phyloP scores from a whole-genome alignment of 495 filamentous ascomycete species.

The Durotheca rogersii region DNA sequence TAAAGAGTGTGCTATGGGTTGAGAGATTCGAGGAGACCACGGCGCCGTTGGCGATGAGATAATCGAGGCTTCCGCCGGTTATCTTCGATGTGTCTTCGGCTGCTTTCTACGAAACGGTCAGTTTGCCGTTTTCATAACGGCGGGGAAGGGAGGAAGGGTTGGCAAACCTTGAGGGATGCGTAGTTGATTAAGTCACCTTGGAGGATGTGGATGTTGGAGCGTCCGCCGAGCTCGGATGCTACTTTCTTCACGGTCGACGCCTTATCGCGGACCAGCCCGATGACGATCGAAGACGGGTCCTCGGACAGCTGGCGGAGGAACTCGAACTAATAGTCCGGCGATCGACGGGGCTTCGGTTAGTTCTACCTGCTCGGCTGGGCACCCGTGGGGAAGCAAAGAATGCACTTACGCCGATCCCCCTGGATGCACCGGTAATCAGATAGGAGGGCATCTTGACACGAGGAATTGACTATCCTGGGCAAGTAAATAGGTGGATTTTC shows the following conservation, averaged over 20 bases:
- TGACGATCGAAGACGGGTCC: conserved; percentile 32
- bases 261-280: conserved; percentile 43
- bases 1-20: conserved; percentile 10
- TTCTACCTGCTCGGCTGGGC: no score
- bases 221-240: conserved; percentile 34
- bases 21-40: conserved; percentile 13
- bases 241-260: conserved; percentile 35
- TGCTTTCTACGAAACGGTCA: no score
- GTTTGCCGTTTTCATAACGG: no score
- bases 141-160: no score
- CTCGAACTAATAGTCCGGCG: conserved; percentile 37
- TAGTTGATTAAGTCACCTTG: conserved; percentile 49
- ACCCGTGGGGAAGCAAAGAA: no score
- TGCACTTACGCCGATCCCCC: conserved; percentile 38
- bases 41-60: conserved; percentile 56
- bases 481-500: no score
- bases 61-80: conserved; percentile 49
- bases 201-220: conserved; percentile 48
- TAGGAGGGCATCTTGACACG: conserved; percentile 45
- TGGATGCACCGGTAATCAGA: conserved; percentile 36
- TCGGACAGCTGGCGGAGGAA: conserved; percentile 38
- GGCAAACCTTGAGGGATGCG: conserved; percentile 39
- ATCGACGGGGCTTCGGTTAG: no score
- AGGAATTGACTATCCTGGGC: no score
- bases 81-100: conserved; percentile 37